Conservation (phyloP, 2,329 filamentous ascomycete species). For the Herpomyces periplanetae region DNA sequence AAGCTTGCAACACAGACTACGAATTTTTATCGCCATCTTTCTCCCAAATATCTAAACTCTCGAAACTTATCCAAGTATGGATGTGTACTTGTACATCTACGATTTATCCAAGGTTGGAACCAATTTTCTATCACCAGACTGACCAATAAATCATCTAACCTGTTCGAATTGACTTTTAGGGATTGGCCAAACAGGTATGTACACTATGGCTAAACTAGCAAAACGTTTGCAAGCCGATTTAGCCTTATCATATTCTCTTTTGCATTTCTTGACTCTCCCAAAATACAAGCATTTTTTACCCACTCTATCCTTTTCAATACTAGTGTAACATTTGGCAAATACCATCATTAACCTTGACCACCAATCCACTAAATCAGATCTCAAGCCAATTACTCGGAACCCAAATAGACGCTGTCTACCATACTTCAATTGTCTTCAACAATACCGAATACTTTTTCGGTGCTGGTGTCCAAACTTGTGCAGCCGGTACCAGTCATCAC, state of each 20-base stretch:
- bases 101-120: conserved; percentile 10
- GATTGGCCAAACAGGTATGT: conserved; percentile 13
- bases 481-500: conserved; percentile 47
- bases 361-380: no score
- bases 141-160: no score
- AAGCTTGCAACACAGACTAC: no score
- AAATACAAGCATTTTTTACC: background rate
- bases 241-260: no score
- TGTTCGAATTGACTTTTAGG: no score
- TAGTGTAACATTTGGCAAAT: conserved; percentile 5
- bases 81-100: conserved; percentile 13
- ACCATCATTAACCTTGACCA: no score
- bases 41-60: no score
- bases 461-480: conserved; percentile 40
- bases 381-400: conserved; percentile 18
- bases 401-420: conserved; percentile 55
- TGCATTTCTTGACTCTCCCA: conserved; percentile 1
- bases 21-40: no score
- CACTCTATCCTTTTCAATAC: conserved; percentile 2
- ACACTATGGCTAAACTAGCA: conserved; percentile 2
- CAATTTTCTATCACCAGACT: background rate
- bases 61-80: no score
- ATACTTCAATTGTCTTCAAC: conserved; percentile 53
- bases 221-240: no score
- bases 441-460: conserved; percentile 75